Evolutionary conservation across 2,329 filamentous ascomycete genomes (phyloP), one percentile per base, ranked within the genome.

Genomic region (Ascomycota sp.): DNA sequence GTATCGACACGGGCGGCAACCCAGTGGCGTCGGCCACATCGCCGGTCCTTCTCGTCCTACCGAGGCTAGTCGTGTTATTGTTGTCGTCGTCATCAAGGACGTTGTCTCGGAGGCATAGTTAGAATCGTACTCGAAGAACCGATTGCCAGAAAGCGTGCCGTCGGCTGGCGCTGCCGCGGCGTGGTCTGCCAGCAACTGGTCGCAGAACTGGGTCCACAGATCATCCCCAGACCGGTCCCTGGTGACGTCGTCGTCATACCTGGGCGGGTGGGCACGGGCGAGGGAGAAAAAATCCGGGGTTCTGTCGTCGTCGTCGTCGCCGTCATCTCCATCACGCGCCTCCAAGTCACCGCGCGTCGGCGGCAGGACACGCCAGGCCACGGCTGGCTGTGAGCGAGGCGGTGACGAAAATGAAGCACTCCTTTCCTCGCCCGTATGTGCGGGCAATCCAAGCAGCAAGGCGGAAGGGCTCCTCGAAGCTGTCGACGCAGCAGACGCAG

Each of bases 171-270:
- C n/a, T n/a, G n/a, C n/a, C 4, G 76, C 49, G 10, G 70, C 65
- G 26, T 27, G 70, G 10, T 75, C 54, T 2, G 71, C 66, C 29
- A 91, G 63, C 0, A 81, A 89, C 42, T 86, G 70, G 37, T 89
- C 69, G 41, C 81, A 78, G 47, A 89, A 91, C 33, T 73, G 63
- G 4, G 67, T 64, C 4, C 74, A 49, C 0, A 58, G 36, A 12
- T 54, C 45, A 20, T 48, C 47, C 3, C 8, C 30, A n/a, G n/a
- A n/a, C n/a, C n/a, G n/a, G n/a, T n/a, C n/a, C 7, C 7, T 15
- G 7, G 45, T 46, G 7, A 56, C 55, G 28, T 52, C 48, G 68
- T 25, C 24, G 11, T 6, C 11, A 11, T 10, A 25, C 24, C 24
- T 8, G 7, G 25, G 7, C 8, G 5, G 25, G n/a, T n/a, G n/a